Conservation (phyloP, 305 asterid species). For the Fraxinus velutina region DNA sequence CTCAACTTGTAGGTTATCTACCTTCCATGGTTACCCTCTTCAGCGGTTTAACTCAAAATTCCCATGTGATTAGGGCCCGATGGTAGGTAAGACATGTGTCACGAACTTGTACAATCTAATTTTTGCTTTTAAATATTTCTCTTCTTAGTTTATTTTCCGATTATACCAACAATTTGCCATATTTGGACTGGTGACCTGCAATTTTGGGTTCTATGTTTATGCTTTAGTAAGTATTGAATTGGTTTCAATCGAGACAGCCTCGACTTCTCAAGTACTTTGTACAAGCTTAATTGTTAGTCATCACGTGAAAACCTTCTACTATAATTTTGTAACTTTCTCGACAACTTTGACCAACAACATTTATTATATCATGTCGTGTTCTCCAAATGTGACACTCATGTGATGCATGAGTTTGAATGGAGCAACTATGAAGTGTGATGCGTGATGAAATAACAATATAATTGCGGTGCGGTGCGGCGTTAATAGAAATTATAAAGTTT, state of each 20-base stretch:
- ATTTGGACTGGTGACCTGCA: neutral
- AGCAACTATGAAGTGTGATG: neutral
- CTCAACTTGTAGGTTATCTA: neutral
- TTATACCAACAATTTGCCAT: neutral
- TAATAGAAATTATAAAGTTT: neutral
- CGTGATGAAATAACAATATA: neutral
- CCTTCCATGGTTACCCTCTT: neutral
- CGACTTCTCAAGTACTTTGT: neutral
- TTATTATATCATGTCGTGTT: neutral
- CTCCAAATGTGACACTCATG: neutral
- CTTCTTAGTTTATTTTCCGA: neutral
- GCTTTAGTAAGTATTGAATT: neutral
- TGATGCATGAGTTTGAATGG: neutral
- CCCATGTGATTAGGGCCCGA: neutral
- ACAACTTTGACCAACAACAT: neutral
- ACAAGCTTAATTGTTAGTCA: neutral
- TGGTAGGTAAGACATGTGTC: neutral
- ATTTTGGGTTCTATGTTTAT: neutral
- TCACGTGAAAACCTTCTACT: neutral
- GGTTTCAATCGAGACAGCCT: neutral
- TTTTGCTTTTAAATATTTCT: neutral
- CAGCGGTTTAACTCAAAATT: neutral
- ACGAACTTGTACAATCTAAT: neutral
- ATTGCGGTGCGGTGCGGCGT: neutral
- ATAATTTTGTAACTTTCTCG: neutral